Base-by-base conservation (phyloP, 140 eudicot species). In the Ambrosia hybrid region DNA sequence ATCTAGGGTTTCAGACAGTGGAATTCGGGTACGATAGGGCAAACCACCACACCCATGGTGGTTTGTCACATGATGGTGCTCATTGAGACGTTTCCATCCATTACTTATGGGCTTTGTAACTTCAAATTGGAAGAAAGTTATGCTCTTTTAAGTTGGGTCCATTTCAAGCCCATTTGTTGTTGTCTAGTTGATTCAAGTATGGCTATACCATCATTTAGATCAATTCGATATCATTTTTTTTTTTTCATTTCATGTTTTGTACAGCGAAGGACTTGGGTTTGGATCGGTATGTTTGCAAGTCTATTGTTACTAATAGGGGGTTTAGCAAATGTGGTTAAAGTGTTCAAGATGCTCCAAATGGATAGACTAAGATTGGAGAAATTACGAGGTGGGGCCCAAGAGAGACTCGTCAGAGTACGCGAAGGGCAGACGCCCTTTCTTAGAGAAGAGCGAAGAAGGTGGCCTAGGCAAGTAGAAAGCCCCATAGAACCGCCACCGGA, bases 371-470 rank as follows among this genome's bases (percentile, higher is more conserved):
- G 97, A 65, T 81, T 94, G 48, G 96, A 90, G 76, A 94, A 94
- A 43, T 79, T 94, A 63, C 81, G 99, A 71, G 99, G 99, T 1
- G 97, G 99, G 36, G 99, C 97, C 33, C 97, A 90, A 80, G 99
- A 90, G 63, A 75, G 81, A 46, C 77, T 94, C 3, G 49, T 67
- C n/a, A 79, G 78, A 51, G 79, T 52, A 67, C 70, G 96, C 33
- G 99, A 94, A 77, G 91, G 91, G 53, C 89, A 80, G 3, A 76
- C 76, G 10, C 96, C 96, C 1, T 84, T 91, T 70, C 79, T 88
- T 9, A 36, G 72, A 0, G 92, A 88, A 68, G 86, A 86, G 38
- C 80, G 60, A 17, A 78, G 85, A 69, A 85, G 75, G 73, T 80
- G 89, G 73, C 79, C 79, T 0, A 67, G 69, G 56, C 55, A 70